Evolutionary conservation across 2,329 filamentous ascomycete genomes (phyloP).

Genomic region (Botrytis elliptica): DNA sequence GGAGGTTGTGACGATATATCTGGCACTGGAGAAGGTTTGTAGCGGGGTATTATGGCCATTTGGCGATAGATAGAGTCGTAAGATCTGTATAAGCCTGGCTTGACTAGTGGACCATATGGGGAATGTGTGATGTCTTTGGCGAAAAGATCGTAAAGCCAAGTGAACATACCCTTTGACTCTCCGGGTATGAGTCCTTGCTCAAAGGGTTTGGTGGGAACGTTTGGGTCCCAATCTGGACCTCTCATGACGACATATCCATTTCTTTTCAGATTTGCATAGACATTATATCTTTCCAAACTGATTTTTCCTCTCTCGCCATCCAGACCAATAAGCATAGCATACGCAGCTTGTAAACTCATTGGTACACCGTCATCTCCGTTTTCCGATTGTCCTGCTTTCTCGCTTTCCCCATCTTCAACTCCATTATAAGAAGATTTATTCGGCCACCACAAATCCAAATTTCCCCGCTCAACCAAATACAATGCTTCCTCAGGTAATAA

Average conservation of each 20-base stretch:
- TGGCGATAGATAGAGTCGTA: slow-evolving; percentile 73
- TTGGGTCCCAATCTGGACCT: slow-evolving; percentile 54
- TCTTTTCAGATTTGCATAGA: slow-evolving; percentile 82
- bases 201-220: slow-evolving; percentile 26
- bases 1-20: slow-evolving; percentile 38
- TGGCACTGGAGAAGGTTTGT: slow-evolving; percentile 54
- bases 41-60: slow-evolving; percentile 69
- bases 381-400: slow-evolving; percentile 38
- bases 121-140: slow-evolving; percentile 29
- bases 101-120: slow-evolving; percentile 56
- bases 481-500: slow-evolving; percentile 88
- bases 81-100: slow-evolving; percentile 63
- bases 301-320: slow-evolving; percentile 61
- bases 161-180: slow-evolving; percentile 33
- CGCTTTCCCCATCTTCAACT: slow-evolving; percentile 44
- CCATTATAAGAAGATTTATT: slow-evolving; percentile 48
- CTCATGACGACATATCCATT: slow-evolving; percentile 79
- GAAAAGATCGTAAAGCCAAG: slow-evolving; percentile 38
- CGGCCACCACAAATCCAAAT: slow-evolving; percentile 84
- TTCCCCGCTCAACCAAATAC: slow-evolving; percentile 84
- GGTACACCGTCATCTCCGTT: slow-evolving; percentile 68
- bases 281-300: slow-evolving; percentile 77
- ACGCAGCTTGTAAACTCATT: slow-evolving; percentile 87
- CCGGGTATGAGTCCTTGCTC: neutral
- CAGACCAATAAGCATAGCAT: slow-evolving; percentile 76